Base-by-base conservation (phyloP, 2,329 filamentous ascomycete species). In the Colletotrichum tropicale region DNA sequence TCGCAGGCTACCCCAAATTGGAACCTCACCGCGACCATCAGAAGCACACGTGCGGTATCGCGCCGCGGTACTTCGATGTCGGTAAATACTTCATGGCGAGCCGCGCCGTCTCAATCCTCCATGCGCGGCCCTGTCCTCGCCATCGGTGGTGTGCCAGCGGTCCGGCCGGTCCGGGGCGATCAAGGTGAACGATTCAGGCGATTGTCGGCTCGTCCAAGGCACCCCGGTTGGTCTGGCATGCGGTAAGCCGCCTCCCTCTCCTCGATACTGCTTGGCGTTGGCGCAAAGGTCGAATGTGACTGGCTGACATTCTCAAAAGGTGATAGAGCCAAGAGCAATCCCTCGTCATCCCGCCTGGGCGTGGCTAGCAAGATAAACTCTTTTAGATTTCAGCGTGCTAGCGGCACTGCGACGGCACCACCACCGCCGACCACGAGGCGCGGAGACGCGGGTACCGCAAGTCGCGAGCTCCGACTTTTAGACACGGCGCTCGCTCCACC, bases 381-480 rank as follows among this genome's bases (percentile, higher is more conserved):
- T 24, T 30, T 24, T n/a, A 32, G 28, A 34, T 21, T 28, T 18
- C 24, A 28, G 36, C 24, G 43, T 16, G 64, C 21, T 32, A n/a
- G 28, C 21, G 28, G 21, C 38, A 9, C 28, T 6, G 32, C 32
- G 6, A 13, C 28, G 71, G 60, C 15, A 36, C 21, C n/a, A 38
- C 9, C 9, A 56, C 28, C 70, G 58, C 73, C 70, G 70, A 73
- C 64, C 43, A 65, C 64, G 62, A 62, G 36, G 43, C 26, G 56
- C 56, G 52, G 36, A 58, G 34, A 65, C 69, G 30, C 60, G 52
- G 69, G 62, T 16, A n/a, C 10, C 38, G 38, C 62, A 72, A 71
- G 55, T 66, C 69, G 69, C 73, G 73, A 75, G 73, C 36, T 62
- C 73, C 73, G 73, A 75, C 73, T 58, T 48, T 32, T 16, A 64